phyloP scores from a whole-genome alignment of 1,284 basidiomycete genomes.

The Waitea zeae region DNA sequence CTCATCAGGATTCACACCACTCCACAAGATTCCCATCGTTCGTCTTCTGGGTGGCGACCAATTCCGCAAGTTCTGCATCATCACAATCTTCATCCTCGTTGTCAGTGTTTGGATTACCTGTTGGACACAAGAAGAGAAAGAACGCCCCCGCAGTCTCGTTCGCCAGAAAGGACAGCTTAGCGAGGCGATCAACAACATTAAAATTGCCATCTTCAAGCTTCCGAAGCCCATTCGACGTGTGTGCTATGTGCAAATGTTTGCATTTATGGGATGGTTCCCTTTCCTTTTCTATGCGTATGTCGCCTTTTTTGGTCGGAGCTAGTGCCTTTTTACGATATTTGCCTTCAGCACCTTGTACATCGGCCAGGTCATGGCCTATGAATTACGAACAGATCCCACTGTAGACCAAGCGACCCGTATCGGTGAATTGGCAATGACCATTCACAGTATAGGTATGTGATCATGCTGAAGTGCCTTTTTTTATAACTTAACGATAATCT shows the following conservation, averaged over 20 bases:
- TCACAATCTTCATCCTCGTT: conserved; percentile 68
- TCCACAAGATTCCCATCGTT: conserved; percentile 60
- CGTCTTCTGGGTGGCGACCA: conserved; percentile 80
- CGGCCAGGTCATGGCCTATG: conserved; percentile 77
- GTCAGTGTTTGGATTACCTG: conserved; percentile 81
- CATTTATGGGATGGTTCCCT: conserved; percentile 93
- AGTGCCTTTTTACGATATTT: background rate
- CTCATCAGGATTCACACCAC: conserved; percentile 63
- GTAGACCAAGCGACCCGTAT: conserved; percentile 68
- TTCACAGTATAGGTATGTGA: conserved; percentile 69
- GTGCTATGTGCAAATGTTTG: conserved; percentile 82
- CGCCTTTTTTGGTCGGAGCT: background rate
- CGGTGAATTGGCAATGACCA: conserved; percentile 80
- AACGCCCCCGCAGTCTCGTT: conserved; percentile 22
- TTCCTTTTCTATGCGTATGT: conserved; percentile 83
- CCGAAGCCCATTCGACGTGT: conserved; percentile 76
- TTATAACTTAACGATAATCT: conserved; percentile 3
- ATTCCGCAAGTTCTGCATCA: conserved; percentile 89
- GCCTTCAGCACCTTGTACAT: conserved; percentile 68
- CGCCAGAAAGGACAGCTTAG: conserved; percentile 28
- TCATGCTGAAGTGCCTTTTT: conserved; percentile 1
- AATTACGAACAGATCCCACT: conserved; percentile 55
- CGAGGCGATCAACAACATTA: conserved; percentile 65
- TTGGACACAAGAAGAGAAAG: conserved; percentile 62
- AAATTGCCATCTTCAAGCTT: conserved; percentile 51